Conservation (phyloP, 2,329 filamentous ascomycete species). For the Thelonectria rubi region DNA sequence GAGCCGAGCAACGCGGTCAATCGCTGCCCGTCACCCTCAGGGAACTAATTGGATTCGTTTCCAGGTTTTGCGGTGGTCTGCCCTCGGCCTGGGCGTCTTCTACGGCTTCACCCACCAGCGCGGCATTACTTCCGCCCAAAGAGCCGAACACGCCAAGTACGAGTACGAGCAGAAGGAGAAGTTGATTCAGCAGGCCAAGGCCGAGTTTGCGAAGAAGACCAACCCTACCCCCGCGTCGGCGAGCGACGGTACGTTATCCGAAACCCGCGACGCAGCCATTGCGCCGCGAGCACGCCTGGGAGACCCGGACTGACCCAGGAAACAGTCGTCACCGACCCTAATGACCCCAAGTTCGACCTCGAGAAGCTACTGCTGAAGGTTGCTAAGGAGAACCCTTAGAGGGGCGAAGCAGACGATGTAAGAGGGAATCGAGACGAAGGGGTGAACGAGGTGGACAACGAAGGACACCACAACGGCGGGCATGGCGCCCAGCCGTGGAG, state of each 20-base stretch:
- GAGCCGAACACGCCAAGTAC: conserved; percentile 74
- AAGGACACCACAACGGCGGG: conserved; percentile 36
- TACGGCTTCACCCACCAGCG: conserved; percentile 97
- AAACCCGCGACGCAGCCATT: background rate
- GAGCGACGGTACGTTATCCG: conserved; percentile 46
- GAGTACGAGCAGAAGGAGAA: conserved; percentile 92
- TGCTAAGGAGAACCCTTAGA: conserved; percentile 61
- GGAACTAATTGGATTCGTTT: conserved; percentile 44
- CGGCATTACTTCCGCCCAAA: conserved; percentile 76
- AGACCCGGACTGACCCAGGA: conserved; percentile 34
- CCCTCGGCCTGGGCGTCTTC: conserved; percentile 88
- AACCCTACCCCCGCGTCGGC: conserved; percentile 56
- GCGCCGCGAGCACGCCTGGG: background rate
- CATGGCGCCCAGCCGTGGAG: conserved; percentile 37
- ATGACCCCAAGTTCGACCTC: conserved; percentile 91
- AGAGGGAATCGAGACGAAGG: conserved; percentile 39
- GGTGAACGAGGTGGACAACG: conserved; percentile 37
- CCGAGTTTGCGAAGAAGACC: conserved; percentile 83
- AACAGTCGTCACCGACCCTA: conserved; percentile 66
- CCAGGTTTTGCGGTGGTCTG: conserved; percentile 96
- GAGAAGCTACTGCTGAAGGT: conserved; percentile 81
- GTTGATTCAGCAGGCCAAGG: conserved; percentile 92
- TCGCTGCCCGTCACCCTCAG: conserved; percentile 20
- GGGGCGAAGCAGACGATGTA: conserved; percentile 26
- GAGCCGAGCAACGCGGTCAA: conserved; percentile 29